Percentiles rank a stretch among this genome's conserved stretches.
These are phyloP conservation scores for Monosporozyma servazzii DNA, from an alignment of 805 yeast species.

Conservation along the genomic window DNA sequence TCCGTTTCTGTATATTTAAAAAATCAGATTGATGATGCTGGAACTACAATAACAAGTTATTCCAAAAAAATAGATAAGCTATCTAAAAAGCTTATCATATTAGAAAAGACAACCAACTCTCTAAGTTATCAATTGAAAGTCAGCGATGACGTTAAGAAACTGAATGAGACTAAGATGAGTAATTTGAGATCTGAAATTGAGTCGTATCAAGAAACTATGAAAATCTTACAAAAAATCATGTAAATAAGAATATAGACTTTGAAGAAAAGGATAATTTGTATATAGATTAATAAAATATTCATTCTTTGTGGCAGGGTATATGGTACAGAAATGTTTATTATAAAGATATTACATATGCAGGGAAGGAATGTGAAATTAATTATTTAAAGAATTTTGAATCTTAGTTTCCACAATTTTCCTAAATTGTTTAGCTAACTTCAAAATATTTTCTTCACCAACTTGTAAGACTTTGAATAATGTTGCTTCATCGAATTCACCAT, in stretches of 20 bases:
- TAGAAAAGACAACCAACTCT: slow-evolving; percentile 56
- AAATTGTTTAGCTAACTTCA: slow-evolving; percentile 34
- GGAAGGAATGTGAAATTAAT: background rate
- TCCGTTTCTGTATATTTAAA: slow-evolving; percentile 85
- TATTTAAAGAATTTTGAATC: slow-evolving; percentile 19
- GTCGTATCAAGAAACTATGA: background rate
- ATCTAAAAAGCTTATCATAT: slow-evolving; percentile 44
- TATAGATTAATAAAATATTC: background rate
- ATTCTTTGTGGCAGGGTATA: background rate
- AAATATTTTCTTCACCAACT: slow-evolving; percentile 40
- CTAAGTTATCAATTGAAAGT: slow-evolving; percentile 82
- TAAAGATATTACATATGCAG: background rate
- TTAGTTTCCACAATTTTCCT: slow-evolving; percentile 42
- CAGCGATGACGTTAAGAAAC: slow-evolving; percentile 64
- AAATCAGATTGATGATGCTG: slow-evolving; percentile 57
- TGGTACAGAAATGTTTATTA: background rate
- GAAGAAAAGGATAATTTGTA: background rate
- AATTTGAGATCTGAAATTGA: background rate
- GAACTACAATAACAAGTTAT: slow-evolving; percentile 77
- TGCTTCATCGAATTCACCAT: slow-evolving; percentile 56
- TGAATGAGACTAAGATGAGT: background rate
- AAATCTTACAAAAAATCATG: slow-evolving; percentile 1
- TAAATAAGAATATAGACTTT: slow-evolving; percentile 1
- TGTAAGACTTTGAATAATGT: slow-evolving; percentile 47
- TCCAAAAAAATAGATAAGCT: slow-evolving; percentile 62